Conservation (phyloP, 2,329 filamentous ascomycete species). For the Monosporascus cannonballus region DNA sequence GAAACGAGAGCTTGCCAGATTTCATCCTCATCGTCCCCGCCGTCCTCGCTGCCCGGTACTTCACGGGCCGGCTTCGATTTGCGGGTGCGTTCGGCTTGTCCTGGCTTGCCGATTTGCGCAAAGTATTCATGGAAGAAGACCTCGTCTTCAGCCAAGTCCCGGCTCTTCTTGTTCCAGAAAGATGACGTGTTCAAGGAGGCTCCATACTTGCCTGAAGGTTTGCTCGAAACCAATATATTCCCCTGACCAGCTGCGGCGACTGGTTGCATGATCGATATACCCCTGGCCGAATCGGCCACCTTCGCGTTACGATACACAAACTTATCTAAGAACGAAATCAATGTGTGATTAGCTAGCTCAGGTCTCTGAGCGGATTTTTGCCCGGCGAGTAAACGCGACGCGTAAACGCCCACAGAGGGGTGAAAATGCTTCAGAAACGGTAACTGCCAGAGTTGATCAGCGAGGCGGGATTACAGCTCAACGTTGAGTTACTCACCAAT, state of each 20-base stretch:
- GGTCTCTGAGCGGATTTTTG: slow-evolving; percentile 77
- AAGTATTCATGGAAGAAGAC: slow-evolving; percentile 99
- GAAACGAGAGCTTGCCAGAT: slow-evolving; percentile 89
- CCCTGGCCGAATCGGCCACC: slow-evolving; percentile 59
- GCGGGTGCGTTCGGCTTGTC: slow-evolving; percentile 48
- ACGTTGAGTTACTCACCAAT: slow-evolving; percentile 46
- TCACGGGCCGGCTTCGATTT: slow-evolving; percentile 51
- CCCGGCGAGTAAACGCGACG: slow-evolving; percentile 62
- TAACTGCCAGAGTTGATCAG: not conserved
- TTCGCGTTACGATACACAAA: slow-evolving; percentile 98
- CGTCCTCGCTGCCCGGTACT: slow-evolving; percentile 28
- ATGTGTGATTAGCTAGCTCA: slow-evolving; percentile 80
- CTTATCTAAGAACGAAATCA: slow-evolving; percentile 94
- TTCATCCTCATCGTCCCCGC: slow-evolving; percentile 63
- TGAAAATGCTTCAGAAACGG: slow-evolving; percentile 82
- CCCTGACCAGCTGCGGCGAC: slow-evolving; percentile 51
- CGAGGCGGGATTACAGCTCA: not conserved
- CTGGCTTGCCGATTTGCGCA: slow-evolving; percentile 60
- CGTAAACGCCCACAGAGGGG: slow-evolving; percentile 84
- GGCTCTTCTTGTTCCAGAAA: slow-evolving; percentile 88
- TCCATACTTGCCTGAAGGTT: slow-evolving; percentile 30
- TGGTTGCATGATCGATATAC: slow-evolving; percentile 95
- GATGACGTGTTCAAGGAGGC: slow-evolving; percentile 69
- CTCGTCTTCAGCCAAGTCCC: slow-evolving; percentile 84
- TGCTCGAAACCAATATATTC: slow-evolving; percentile 51